Base-by-base conservation (phyloP, 129 eudicot genomes). In the Arctium lappa region DNA sequence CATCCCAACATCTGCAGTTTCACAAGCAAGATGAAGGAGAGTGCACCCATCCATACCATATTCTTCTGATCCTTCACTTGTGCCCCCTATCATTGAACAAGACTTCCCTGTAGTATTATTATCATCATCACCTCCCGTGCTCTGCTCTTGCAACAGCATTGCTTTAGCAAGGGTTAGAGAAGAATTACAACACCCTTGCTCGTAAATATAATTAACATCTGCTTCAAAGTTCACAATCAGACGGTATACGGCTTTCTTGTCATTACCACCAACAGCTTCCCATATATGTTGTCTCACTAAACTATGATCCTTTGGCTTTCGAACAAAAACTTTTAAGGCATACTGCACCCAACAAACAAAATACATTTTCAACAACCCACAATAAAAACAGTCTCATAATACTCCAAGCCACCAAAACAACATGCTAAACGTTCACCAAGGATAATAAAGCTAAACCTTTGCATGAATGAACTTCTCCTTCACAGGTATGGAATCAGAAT, bases 391-490 rank as follows among this genome's bases (percentile, higher is more conserved):
- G 33, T 69, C 36, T 39, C 27, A 38, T 39, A 46, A 40, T 6
- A 6, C 6, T 9, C 50, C 50, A 44, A 33, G 36, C 36, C 13
- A 9, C 8, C 2, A 44, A 30, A n/a, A 16, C 31, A 39, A 75
- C 34, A 66, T 9, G 9, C 8, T 11, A 30, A 13, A 32, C 22
- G 30, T 56, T 56, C 66, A 16, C 27, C 27, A 56, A 32, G 32
- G 16, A 79, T 46, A 36, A 70, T 18, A 56, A 56, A 69, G 79
- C 13, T 15, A 38, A 77, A 92, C 98, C 97, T 95, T 95, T 82
- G 97, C 97, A 81, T 92, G 94, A 85, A 95, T 93, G 83, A 92
- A 95, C 84, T 95, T 95, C 86, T 95, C 98, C 89, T 95, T 95
- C 53, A 90, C 90, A 15, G 97, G 79, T 74, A 95, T 95, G 48